These are phyloP conservation scores for Eucalyptus regnans DNA, from an alignment of 345 rosid species.

Conservation along the genomic window DNA sequence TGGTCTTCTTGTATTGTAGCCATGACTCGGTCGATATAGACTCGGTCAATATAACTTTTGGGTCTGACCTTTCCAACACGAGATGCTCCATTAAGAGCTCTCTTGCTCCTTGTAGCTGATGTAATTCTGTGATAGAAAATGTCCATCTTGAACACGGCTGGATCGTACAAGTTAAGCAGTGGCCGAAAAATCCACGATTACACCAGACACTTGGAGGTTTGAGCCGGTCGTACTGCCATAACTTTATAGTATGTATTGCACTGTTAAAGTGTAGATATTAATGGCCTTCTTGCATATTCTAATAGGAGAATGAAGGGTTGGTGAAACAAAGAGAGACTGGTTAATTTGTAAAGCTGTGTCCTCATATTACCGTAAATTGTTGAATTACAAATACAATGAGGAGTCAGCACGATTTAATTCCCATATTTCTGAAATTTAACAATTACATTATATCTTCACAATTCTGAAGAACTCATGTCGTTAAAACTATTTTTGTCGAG, in stretches of 20 bases:
- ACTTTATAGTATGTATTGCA: background rate
- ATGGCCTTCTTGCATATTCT: background rate
- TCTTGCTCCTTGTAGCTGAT: background rate
- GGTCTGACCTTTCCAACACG: background rate
- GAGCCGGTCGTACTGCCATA: constrained; percentile 23
- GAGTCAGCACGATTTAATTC: too few relatives aligned
- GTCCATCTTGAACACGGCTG: constrained; percentile 53
- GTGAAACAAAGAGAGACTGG: background rate
- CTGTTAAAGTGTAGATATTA: background rate
- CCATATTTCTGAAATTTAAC: too few relatives aligned
- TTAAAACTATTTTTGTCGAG: background rate
- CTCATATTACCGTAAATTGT: background rate
- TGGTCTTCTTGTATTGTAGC: background rate
- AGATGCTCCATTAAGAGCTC: background rate
- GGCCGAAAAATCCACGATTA: constrained; percentile 43
- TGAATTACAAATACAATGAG: too few relatives aligned
- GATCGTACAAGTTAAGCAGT: constrained; percentile 48
- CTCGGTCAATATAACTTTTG: background rate
- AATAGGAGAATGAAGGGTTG: background rate
- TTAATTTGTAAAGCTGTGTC: background rate
- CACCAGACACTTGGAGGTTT: constrained; percentile 40
- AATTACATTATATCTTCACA: background rate
- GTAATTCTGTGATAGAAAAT: background rate
- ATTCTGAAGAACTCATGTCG: background rate
- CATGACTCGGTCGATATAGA: background rate